Base-by-base conservation (phyloP, 2,329 filamentous ascomycete genomes). In the Paraphaeosphaeria minitans region DNA sequence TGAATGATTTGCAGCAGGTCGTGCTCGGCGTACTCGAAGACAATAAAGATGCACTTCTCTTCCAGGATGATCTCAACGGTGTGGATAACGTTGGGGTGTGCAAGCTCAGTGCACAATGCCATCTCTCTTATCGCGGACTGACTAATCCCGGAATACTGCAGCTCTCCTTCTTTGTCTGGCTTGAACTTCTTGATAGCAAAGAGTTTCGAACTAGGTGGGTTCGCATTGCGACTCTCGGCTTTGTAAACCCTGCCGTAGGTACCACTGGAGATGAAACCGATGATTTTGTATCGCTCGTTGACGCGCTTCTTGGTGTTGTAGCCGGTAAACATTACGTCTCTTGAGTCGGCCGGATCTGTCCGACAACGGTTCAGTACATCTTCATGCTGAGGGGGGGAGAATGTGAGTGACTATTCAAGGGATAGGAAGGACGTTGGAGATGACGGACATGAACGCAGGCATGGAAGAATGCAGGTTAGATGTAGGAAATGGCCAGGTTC, bases 141-240 rank as follows among this genome's bases (percentile, higher is more conserved):
- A 0, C 95, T 98, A 65, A 99, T 96, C 61, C 95, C 95, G 0
- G 95, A 98, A 78, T 99, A 99, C 70, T 96, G 91, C 48, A 97
- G 87, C 77, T 99, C 95, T 57, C 95, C 95, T 79, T 99, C 95
- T 80, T 98, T 99, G 78, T 99, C 95, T 8, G 93, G 93, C 82
- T 97, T 97, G 86, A 97, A 90, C 86, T 99, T 99, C 76, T 99
- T 99, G 82, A 99, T 99, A 68, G 95, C 95, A 74, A 97, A 97
- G 72, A 97, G 92, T 63, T 91, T 91, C 53, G 87, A 80, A 75
- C 88, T 82, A 68, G 88, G 86, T 80, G 90, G 85, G 64, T 89
- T 88, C 68, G 91, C 88, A 22, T 51, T 51, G 48, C 48, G 48
- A 27, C 31, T 39, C 45, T 92, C 83, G 19, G 95, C 95, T 76